A percentile compares a stretch with the other conserved stretches of the same genome.
Conservation (phyloP, 129 eudicot genomes). For the Flaveria trinervia region DNA sequence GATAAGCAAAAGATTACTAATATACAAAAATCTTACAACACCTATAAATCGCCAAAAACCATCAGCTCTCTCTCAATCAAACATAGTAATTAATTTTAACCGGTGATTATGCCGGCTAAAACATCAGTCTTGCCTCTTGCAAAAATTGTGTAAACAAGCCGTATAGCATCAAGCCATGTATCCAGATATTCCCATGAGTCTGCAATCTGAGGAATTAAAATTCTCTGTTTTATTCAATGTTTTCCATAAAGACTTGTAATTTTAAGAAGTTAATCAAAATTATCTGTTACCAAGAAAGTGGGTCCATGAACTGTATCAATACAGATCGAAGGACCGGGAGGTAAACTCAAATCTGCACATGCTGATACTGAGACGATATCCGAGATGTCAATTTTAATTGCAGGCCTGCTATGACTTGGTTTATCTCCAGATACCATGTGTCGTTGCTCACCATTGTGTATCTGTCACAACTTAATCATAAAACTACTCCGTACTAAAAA, state of each 20-base stretch:
- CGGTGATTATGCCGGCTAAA: constrained; percentile 82
- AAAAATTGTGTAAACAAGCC: constrained; percentile 86
- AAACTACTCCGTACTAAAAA: background rate
- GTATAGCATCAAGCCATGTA: constrained; percentile 98
- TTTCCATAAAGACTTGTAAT: background rate
- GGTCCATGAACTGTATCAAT: constrained; percentile 85
- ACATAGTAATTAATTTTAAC: constrained; percentile 30
- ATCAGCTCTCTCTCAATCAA: constrained; percentile 4
- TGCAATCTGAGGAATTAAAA: constrained; percentile 60
- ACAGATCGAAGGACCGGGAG: constrained; percentile 89
- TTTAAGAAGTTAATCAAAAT: background rate
- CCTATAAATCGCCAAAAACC: constrained; percentile 19
- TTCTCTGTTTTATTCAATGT: constrained; percentile 10
- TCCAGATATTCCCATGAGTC: constrained; percentile 96
- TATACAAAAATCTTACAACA: constrained; percentile 48
- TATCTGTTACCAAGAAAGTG: constrained; percentile 61
- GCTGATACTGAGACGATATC: constrained; percentile 82
- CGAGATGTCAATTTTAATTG: constrained; percentile 57
- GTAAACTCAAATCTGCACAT: constrained; percentile 92
- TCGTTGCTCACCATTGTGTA: constrained; percentile 56
- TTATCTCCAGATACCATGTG: constrained; percentile 47
- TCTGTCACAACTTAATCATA: constrained; percentile 45
- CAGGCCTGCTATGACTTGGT: constrained; percentile 35
- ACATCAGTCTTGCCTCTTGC: constrained; percentile 92
- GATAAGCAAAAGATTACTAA: constrained; percentile 31